phyloP scores from a whole-genome alignment of 768 basidiomycete species.

The Leccinum olivaceopallidum region DNA sequence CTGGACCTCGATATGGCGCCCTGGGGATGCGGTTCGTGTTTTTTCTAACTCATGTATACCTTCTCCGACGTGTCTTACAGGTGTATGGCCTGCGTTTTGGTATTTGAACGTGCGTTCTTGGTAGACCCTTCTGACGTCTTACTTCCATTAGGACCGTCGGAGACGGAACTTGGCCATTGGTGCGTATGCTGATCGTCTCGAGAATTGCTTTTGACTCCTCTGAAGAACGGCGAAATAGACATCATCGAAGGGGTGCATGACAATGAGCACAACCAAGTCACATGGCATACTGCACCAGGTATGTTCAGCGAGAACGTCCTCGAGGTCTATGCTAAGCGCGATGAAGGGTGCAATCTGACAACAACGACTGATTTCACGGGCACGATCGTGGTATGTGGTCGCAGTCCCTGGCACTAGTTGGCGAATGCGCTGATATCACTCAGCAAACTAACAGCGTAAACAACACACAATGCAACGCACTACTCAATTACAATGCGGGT shows the following conservation, averaged over 20 bases:
- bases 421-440: constrained; percentile 3
- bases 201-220: constrained; percentile 9
- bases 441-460: constrained; percentile 50
- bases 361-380: constrained; percentile 60
- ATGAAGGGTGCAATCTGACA: constrained; percentile 58
- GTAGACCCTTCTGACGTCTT: constrained; percentile 4
- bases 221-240: constrained; percentile 76
- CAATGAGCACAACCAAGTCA: constrained; percentile 81
- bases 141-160: constrained; percentile 38
- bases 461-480: constrained; percentile 56
- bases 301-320: not conserved
- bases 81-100: constrained; percentile 87
- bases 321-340: constrained; percentile 6
- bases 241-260: constrained; percentile 86
- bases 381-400: constrained; percentile 52
- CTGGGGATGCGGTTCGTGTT: constrained; percentile 73
- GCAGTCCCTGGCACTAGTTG: not conserved
- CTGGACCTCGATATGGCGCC: constrained; percentile 83
- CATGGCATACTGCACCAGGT: constrained; percentile 76
- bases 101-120: constrained; percentile 24
- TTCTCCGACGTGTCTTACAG: constrained; percentile 34
- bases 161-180: constrained; percentile 60
- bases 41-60: not conserved
- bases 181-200: constrained; percentile 34
- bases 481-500: constrained; percentile 60